Base-by-base conservation (phyloP, 192 early-diverging fungal species). In the Coemansia brasiliensis region DNA sequence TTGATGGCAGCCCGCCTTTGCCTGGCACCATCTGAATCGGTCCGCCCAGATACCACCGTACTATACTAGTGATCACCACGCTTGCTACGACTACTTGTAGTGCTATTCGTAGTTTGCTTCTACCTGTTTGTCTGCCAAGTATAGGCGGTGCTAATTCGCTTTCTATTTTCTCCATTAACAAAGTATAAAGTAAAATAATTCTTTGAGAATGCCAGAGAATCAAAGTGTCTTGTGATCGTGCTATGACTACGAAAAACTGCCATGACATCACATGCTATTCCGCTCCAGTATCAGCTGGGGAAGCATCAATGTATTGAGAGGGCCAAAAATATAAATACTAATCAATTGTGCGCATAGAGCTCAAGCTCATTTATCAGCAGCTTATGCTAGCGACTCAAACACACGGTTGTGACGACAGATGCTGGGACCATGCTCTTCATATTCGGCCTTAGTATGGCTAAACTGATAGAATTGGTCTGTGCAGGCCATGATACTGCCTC, bases 381-480 rank as follows among this genome's bases (percentile, higher is more conserved):
- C 21, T 41, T 79, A 82, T 13, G 74, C 80, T 37, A 82, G 68
- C 25, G 75, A 78, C 52, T 79, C 72, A 79, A 95, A 94, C 12
- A 94, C 88, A 57, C 89, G 88, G 83, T 98, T 98, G 83, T 94
- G 92, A 52, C 95, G 85, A 52, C 86, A 87, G 79, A 95, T 94
- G 57, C 91, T 90, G 10, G 96, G 96, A 16, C 96, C 96, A 61
- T 94, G 86, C 77, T 98, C 96, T 57, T 98, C 96, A 65, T 98
- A 98, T 66, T 98, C 94, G 48, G 89, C 91, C 83, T 98, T 98
- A 46, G 94, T 92, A 77, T 98, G 96, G 73, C 93, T 95, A 76
- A 87, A 94, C 49, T 82, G 84, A 69, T 90, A 84, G 80, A 98
- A 98, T 67, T 95, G 92, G 40, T 65, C 69, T 15, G 92, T 96